These are phyloP conservation scores for Colletotrichum destructivum DNA, from an alignment of 2,329 filamentous ascomycete species.

Conservation along the genomic window DNA sequence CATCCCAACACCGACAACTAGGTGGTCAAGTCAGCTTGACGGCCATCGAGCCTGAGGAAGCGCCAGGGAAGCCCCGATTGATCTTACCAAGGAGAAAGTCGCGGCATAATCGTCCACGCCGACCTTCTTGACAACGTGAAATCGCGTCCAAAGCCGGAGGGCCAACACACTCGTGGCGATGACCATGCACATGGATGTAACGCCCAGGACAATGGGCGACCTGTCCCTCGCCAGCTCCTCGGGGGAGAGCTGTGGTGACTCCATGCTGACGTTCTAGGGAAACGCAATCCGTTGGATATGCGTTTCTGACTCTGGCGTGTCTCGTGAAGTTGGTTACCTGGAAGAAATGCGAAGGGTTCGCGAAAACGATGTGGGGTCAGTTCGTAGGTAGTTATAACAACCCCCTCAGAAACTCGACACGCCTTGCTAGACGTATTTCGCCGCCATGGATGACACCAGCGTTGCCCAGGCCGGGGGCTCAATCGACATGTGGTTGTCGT, in stretches of 20 bases:
- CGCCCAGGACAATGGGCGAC: constrained; percentile 40
- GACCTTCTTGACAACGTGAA: constrained; percentile 46
- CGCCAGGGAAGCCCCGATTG: neutral
- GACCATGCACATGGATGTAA: constrained; percentile 43
- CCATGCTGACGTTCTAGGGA: constrained; percentile 8
- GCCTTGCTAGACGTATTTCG: neutral
- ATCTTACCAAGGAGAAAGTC: constrained; percentile 45
- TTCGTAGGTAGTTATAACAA: neutral
- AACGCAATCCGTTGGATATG: neutral
- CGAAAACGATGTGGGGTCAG: neutral
- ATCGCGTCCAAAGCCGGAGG: constrained; percentile 47
- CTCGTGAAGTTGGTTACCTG: neutral
- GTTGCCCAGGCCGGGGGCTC: neutral
- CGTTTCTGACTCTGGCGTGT: neutral
- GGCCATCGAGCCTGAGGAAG: too few relatives aligned
- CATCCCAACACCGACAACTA: constrained; percentile 30
- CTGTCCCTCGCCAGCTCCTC: constrained; percentile 35
- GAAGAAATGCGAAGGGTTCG: neutral
- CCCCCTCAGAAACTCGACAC: neutral
- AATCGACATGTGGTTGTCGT: neutral
- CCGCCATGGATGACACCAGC: neutral
- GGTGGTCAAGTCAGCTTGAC: neutral
- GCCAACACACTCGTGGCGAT: constrained; percentile 42
- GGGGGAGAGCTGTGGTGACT: constrained; percentile 27
- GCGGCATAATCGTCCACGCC: constrained; percentile 49